Percentiles rank a stretch among this genome's conserved stretches.
Conservation (phyloP, 176 grass and related monocot species). For the Poa annua region DNA sequence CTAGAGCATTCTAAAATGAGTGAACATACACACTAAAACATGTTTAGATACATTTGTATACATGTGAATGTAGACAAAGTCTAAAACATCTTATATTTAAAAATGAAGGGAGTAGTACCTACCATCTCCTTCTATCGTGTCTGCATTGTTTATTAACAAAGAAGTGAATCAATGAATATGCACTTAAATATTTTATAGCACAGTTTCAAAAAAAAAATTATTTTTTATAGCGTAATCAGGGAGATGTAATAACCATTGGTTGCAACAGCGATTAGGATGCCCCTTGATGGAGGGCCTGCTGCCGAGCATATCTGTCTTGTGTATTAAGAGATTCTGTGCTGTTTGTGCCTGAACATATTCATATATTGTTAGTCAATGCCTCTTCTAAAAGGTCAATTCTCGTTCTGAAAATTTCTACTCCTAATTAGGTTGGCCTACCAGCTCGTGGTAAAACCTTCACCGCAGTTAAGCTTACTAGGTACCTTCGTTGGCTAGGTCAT, state of each 20-base stretch:
- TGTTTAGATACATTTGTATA: too few relatives aligned
- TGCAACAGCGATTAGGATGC: background rate
- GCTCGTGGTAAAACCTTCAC: slow-evolving; percentile 98
- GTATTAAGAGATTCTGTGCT: slow-evolving; percentile 11
- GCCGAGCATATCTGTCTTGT: slow-evolving; percentile 17
- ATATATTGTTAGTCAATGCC: slow-evolving; percentile 28
- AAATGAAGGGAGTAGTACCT: background rate
- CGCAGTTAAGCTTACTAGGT: slow-evolving; percentile 96
- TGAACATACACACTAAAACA: too few relatives aligned
- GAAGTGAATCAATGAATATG: slow-evolving; percentile 19
- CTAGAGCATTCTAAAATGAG: too few relatives aligned
- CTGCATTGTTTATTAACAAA: slow-evolving; percentile 7
- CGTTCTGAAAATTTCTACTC: slow-evolving; percentile 37
- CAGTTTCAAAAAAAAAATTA: too few relatives aligned
- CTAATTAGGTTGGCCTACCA: slow-evolving; percentile 86
- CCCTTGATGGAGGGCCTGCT: background rate
- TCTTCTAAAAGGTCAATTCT: slow-evolving; percentile 34
- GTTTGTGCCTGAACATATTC: slow-evolving; percentile 26
- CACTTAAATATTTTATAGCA: slow-evolving; percentile 11
- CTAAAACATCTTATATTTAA: too few relatives aligned
- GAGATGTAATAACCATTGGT: slow-evolving; percentile 16
- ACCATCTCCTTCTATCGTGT: background rate
- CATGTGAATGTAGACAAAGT: too few relatives aligned
- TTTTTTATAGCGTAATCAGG: slow-evolving; percentile 9
- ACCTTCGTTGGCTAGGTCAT: slow-evolving; percentile 96